Base-by-base conservation (phyloP, 345 rosid genomes). In the Aethionema arabicum region DNA sequence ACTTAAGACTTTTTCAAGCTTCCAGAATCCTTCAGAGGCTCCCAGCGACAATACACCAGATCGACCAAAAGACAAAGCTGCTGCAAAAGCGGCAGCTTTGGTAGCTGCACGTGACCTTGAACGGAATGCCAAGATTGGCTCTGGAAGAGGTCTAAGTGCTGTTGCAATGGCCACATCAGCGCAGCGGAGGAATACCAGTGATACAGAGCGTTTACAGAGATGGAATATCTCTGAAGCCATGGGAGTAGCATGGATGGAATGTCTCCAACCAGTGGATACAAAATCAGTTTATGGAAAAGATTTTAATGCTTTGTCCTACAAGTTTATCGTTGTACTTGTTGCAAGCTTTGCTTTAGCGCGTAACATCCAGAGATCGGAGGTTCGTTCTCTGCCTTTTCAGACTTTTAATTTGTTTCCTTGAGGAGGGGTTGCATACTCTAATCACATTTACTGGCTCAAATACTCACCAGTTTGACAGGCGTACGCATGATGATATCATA, bases 151-250 rank as follows among this genome's bases (percentile, higher is more conserved):
- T 61, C 87, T 93, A 63, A 87, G 91, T 78, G 97, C 99, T 41
- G 88, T 90, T 73, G 99, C 99, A 21, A 90, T 90, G 99, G 99
- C 97, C 56, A 93, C 99, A 47, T 93, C 99, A 67, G 80, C 88
- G 2, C 95, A 90, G 68, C 79, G 97, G 59, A 82, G 99, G 66
- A 85, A 72, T 79, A 76, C 77, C 13, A 76, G 87, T 76, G 99
- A 93, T 75, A 72, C 67, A 79, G 99, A 82, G 73, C 96, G 99
- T 56, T 95, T 90, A 65, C 76, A 65, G 56, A 83, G 95, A 79
- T 93, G 99, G 99, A 93, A 72, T 79, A 72, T 58, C 61, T 77
- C 95, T 61, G 99, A 93, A 80, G 96, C 99, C 66, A 93, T 93
- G 97, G 85, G 85, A 52, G 82, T 90, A 71, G 99, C 97, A 32